Base-by-base conservation (phyloP, 2,329 filamentous ascomycete genomes). In the Fusarium torreyae region DNA sequence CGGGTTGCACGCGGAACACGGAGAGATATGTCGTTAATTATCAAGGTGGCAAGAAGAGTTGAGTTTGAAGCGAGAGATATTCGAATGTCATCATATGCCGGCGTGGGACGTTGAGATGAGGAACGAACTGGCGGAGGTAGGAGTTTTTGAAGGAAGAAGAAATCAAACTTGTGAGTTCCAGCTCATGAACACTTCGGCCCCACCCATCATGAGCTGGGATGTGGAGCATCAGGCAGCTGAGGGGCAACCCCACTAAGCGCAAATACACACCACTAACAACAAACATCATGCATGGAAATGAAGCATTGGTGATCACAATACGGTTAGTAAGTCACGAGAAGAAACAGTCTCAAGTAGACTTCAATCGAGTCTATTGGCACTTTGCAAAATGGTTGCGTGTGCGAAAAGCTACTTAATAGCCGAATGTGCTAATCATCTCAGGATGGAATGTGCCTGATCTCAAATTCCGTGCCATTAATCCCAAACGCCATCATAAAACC, bases 401-500 rank as follows among this genome's bases (percentile, higher is more conserved):
- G 38, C 53, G 44, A 55, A 65, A 57, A 62, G 60, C 70, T 74
- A 74, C 55, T 49, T 71, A 69, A 53, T 71, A 63, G 46, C 57
- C 40, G 62, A 49, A 65, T 60, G 65, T 68, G 51, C 58, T 64
- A 58, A 55, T 72, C 53, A 57, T 66, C 40, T 40, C 61, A 74
- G 60, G 62, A 53, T 33, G 38, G 39, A 60, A 48, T 44, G 58
- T 66, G 68, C 68, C 68, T 40, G 44, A 57, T 45, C 38, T 63
- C 64, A 51, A 70, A 67, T 65, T 40, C 58, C 57, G 66, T 71
- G 45, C 56, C 39, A 57, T 31, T 49, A 49, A 51, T 70, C 63
- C 74, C 70, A 50, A 76, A 76, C 76, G 70, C 76, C 85, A 90
- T 92, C 73, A 91, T 90, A 44, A 71, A 92, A 91, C 63, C 64